A percentile compares a stretch with the other conserved stretches of the same genome.
phyloP scores from a whole-genome alignment of 2,329 filamentous ascomycete genomes.

The Verticillium tricorpus region DNA sequence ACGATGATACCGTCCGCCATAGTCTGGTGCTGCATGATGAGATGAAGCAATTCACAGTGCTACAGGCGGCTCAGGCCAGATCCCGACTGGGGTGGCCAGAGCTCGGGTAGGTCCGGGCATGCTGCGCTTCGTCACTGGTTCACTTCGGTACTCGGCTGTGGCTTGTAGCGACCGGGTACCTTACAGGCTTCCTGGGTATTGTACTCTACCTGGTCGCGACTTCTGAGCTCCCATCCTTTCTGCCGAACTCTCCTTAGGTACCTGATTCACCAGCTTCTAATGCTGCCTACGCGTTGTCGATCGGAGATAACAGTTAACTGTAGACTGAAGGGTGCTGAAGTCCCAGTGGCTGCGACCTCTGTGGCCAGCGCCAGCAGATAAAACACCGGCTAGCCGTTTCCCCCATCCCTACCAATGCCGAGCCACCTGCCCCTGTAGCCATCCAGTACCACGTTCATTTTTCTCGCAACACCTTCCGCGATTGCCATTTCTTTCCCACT shows the following conservation, averaged over 20 bases:
- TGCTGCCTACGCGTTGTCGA: no score
- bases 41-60: not conserved
- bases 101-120: not conserved
- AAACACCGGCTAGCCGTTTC: no score
- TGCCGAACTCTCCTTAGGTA: not conserved
- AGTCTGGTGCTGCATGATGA: no score
- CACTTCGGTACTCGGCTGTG: not conserved
- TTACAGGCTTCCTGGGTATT: rapidly evolving
- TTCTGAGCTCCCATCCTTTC: not conserved
- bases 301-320: no score
- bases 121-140: not conserved
- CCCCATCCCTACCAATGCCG: not conserved
- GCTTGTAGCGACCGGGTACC: not conserved
- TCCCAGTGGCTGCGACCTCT: no score
- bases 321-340: no score
- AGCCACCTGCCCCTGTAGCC: not conserved
- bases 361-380: no score
- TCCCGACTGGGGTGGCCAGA: not conserved
- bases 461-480: not conserved
- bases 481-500: not conserved
- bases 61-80: not conserved
- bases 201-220: not conserved
- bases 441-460: not conserved
- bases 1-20: no score
- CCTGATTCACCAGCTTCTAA: not conserved